These are phyloP conservation scores for Cladosporium sp. DNA, from an alignment of 2,329 filamentous ascomycete species.

Conservation along the genomic window DNA sequence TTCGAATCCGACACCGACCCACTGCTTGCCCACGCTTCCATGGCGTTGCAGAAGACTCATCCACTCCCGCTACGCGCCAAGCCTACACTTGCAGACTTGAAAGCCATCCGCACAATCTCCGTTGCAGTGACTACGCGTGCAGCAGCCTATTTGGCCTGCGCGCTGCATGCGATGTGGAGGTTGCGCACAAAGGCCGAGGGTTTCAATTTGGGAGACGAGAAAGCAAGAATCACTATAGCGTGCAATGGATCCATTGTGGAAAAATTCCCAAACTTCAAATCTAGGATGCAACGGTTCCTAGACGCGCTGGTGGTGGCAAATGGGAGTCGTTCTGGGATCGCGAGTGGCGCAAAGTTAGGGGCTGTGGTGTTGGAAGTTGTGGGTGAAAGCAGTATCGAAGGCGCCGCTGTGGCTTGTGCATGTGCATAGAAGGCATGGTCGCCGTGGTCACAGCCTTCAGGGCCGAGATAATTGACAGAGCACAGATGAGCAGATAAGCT, in stretches of 20 bases:
- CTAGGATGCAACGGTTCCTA: slow-evolving; percentile 62
- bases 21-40: slow-evolving; percentile 41
- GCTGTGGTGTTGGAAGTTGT: slow-evolving; percentile 66
- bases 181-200: slow-evolving; percentile 52
- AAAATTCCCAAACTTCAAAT: slow-evolving; percentile 69
- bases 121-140: slow-evolving; percentile 59
- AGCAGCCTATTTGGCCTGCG: slow-evolving; percentile 62
- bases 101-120: slow-evolving; percentile 55
- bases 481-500: too few relatives aligned
- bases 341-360: slow-evolving; percentile 34
- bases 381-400: slow-evolving; percentile 71
- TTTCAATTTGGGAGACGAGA: slow-evolving; percentile 30
- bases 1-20: slow-evolving; percentile 53
- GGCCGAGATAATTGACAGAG: too few relatives aligned
- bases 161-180: slow-evolving; percentile 62
- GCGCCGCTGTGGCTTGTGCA: slow-evolving; percentile 66
- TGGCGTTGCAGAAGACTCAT: slow-evolving; percentile 55
- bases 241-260: slow-evolving; percentile 80
- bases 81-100: slow-evolving; percentile 51
- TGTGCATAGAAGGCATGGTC: slow-evolving; percentile 26
- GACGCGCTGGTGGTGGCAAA: too few relatives aligned
- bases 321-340: slow-evolving; percentile 42
- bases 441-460: too few relatives aligned
- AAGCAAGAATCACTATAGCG: slow-evolving; percentile 55
- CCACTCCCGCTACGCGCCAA: slow-evolving; percentile 50